Conservation (phyloP, 192 early-diverging fungal species). For the Backusella sp. region DNA sequence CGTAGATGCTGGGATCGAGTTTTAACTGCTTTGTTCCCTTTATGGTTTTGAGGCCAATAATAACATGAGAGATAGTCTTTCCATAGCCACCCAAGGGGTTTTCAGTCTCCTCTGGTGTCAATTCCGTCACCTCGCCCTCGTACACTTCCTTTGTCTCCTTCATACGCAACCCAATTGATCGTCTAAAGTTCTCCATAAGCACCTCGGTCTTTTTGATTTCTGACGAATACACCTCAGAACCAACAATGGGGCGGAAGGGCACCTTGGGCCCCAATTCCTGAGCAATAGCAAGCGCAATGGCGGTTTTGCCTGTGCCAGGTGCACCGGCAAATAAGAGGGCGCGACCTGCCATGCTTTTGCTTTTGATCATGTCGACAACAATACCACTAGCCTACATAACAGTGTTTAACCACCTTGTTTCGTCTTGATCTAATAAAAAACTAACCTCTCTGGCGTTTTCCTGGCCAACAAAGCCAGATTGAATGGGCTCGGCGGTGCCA, state of each 20-base stretch:
- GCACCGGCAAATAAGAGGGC: conserved; percentile 94
- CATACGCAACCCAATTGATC: conserved; percentile 94
- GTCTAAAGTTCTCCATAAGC: conserved; percentile 98
- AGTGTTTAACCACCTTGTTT: neutral
- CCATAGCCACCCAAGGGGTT: conserved; percentile 98
- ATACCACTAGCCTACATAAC: conserved; percentile 80
- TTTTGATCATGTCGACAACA: conserved; percentile 91
- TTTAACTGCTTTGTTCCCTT: conserved; percentile 98
- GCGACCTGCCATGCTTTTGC: conserved; percentile 97
- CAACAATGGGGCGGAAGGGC: conserved; percentile 99
- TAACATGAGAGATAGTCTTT: conserved; percentile 94
- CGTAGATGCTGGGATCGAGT: conserved; percentile 96
- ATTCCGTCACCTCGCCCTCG: conserved; percentile 97
- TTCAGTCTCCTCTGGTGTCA: conserved; percentile 97
- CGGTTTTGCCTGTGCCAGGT: conserved; percentile 98
- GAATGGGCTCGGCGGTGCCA: conserved; percentile 82
- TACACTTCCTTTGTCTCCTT: conserved; percentile 99
- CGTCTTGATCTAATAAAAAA: neutral
- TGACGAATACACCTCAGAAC: conserved; percentile 95
- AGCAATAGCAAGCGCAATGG: conserved; percentile 92
- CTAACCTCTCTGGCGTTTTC: conserved; percentile 90
- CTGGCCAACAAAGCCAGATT: conserved; percentile 97
- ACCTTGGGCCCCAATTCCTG: conserved; percentile 98
- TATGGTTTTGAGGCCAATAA: conserved; percentile 96
- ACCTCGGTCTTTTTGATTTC: conserved; percentile 99